Evolutionary conservation across 2,329 filamentous ascomycete species (phyloP).

Genomic region (Berkeleyomyces basicola): DNA sequence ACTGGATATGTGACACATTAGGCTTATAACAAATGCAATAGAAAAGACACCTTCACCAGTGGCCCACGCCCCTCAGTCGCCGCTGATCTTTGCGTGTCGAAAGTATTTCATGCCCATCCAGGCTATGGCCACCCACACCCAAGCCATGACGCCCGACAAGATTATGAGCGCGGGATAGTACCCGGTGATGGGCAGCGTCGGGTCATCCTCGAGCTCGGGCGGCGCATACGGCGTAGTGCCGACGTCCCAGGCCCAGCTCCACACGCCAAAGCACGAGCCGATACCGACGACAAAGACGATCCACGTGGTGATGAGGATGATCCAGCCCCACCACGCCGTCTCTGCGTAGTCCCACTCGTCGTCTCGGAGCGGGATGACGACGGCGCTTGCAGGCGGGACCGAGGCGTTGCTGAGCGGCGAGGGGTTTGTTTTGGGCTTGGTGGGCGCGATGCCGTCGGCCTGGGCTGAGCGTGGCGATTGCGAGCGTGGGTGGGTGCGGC

Average conservation of each 20-base stretch:
- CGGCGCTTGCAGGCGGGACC: slow-evolving; percentile 4
- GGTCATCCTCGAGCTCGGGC: slow-evolving; percentile 87
- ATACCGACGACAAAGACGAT: slow-evolving; percentile 91
- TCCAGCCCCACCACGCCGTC: slow-evolving; percentile 97
- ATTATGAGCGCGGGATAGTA: slow-evolving; percentile 95
- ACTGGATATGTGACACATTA: background rate
- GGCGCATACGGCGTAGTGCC: slow-evolving; percentile 91
- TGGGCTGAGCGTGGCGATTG: background rate
- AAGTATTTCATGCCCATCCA: slow-evolving; percentile 99
- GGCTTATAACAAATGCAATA: background rate
- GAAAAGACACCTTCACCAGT: background rate
- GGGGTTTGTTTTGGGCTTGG: slow-evolving; percentile 6
- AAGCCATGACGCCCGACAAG: slow-evolving; percentile 86
- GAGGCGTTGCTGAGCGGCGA: slow-evolving; percentile 6
- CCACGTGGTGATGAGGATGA: slow-evolving; percentile 82
- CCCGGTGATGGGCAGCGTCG: slow-evolving; percentile 83
- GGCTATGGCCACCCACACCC: slow-evolving; percentile 94
- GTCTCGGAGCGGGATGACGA: slow-evolving; percentile 27
- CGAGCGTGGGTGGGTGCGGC: background rate
- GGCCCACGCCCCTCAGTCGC: slow-evolving; percentile 27
- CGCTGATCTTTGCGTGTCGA: slow-evolving; percentile 78
- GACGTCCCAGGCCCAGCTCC: slow-evolving; percentile 99
- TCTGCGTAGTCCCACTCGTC: slow-evolving; percentile 76
- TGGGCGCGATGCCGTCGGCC: background rate
- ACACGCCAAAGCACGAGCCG: slow-evolving; percentile 85